Evolutionary conservation across 306 rosid species (phyloP).

Genomic region (Cicer yamashitae): DNA sequence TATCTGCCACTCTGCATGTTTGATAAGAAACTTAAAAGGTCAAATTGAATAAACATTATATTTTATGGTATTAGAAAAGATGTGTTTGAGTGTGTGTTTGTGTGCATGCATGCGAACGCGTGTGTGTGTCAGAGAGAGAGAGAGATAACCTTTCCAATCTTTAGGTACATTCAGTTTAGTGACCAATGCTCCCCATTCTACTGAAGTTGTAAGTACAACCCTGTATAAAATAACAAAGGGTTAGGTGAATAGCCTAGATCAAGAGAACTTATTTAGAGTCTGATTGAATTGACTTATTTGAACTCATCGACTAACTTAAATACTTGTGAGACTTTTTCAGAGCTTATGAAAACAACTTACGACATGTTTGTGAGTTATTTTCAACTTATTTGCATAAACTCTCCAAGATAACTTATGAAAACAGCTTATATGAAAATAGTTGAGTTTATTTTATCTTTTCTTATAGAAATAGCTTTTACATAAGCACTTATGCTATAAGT

Average conservation of each 20-base stretch:
- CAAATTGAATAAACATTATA: background rate
- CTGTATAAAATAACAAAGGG: constrained; percentile 47
- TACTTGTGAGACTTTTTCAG: too few relatives aligned
- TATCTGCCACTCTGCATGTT: constrained; percentile 98
- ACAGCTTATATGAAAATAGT: too few relatives aligned
- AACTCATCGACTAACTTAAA: too few relatives aligned
- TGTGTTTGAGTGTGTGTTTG: background rate
- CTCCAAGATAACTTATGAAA: too few relatives aligned
- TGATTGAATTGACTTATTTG: too few relatives aligned
- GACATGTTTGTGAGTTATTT: too few relatives aligned
- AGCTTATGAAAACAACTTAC: too few relatives aligned
- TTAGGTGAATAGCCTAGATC: constrained; percentile 39
- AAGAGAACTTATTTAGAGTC: background rate
- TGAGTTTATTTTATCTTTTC: too few relatives aligned
- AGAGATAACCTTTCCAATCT: constrained; percentile 89
- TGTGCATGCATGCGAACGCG: background rate
- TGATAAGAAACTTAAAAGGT: constrained; percentile 32
- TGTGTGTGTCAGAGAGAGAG: constrained; percentile 11
- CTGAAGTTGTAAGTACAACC: constrained; percentile 80
- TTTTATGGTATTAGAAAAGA: background rate
- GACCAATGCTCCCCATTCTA: constrained; percentile 87
- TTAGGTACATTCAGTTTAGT: constrained; percentile 88
- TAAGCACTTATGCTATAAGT: too few relatives aligned
- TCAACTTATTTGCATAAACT: too few relatives aligned
- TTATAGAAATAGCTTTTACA: too few relatives aligned